Evolutionary conservation across 176 grass and related monocot species (phyloP), one percentile per base, ranked within the genome.

Genomic region (Bonia amplexicaulis): DNA sequence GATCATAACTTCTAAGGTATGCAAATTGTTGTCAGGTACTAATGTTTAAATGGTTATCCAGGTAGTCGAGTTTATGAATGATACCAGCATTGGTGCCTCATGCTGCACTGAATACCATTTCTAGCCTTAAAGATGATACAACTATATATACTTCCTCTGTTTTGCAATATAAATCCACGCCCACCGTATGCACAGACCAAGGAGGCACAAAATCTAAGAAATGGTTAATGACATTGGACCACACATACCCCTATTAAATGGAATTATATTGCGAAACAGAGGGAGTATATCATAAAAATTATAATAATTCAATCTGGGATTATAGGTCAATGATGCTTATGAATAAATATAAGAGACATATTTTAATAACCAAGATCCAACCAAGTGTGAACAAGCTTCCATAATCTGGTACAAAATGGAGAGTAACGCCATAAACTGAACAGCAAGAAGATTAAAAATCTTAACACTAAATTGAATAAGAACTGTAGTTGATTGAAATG

Each of bases 371-470:
- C 62, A 80, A 29, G 27, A 82, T 69, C 42, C 14, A 74, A 74
- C 48, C 19, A 79, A 20, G 5, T 11, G 62, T 25, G 7, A 51
- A 80, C 66, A 35, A 20, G 6, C 8, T 85, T 53, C 47, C 13
- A 31, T 53, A 8, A 81, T 45, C 20, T 68, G 27, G 42, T 77
- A 63, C 20, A 63, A 52, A 42, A 75, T 69, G 40, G 9, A 69
- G 41, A 51, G 37, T 9, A 77, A 44, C 19, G 5, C 55, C 66
- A 86, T 71, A 82, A 81, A 89, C 6, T 77, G 41, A 75, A 39
- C 37, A 71, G 23, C 12, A 84, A 65, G 29, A 88, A 72, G 46
- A 54, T 66, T 66, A 29, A 16, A 44, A 48, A 39, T 40, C 6
- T 29, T 20, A 49, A 59, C 26, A 74, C 17, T 46, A 17, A 87